These are phyloP conservation scores for Cymodocea nodosa DNA, from an alignment of 116 monocot genomes.

Conservation along the genomic window DNA sequence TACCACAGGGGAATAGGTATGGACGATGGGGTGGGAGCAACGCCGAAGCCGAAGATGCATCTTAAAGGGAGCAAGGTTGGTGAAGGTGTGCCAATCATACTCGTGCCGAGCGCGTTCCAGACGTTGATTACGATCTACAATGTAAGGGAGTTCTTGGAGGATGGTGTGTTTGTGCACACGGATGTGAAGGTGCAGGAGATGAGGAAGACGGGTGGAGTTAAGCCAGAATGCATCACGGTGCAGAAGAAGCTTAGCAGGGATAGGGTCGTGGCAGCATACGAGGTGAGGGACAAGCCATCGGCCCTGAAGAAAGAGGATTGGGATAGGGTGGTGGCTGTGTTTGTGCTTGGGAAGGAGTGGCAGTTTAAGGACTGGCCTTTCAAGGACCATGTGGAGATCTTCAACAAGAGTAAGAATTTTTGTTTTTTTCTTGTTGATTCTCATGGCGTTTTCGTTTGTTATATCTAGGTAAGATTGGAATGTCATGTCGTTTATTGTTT, in stretches of 20 bases:
- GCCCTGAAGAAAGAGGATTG: slow-evolving; percentile 75
- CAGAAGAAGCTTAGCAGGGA: slow-evolving; percentile 98
- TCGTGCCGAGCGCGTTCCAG: slow-evolving; percentile 96
- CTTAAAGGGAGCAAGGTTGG: slow-evolving; percentile 62
- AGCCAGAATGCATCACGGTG: slow-evolving; percentile 91
- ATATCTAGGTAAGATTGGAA: too few species aligned
- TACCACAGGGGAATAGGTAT: slow-evolving; percentile 6
- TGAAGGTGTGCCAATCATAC: slow-evolving; percentile 90
- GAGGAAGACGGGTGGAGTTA: slow-evolving; percentile 24
- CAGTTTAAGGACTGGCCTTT: slow-evolving; percentile 99
- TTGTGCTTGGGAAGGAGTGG: slow-evolving; percentile 99
- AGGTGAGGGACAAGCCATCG: slow-evolving; percentile 92
- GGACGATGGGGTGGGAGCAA: slow-evolving; percentile 4
- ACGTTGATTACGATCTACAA: slow-evolving; percentile 98
- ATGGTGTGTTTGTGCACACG: slow-evolving; percentile 75
- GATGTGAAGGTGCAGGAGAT: slow-evolving; percentile 69
- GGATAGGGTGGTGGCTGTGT: slow-evolving; percentile 88
- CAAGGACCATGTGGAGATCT: slow-evolving; percentile 94
- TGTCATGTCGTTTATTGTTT: too few species aligned
- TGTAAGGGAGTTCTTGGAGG: slow-evolving; percentile 95
- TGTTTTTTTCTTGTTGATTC: neutral
- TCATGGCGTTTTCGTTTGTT: too few species aligned
- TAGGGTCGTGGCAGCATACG: slow-evolving; percentile 58
- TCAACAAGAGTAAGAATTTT: slow-evolving; percentile 67
- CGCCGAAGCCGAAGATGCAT: slow-evolving; percentile 50